Percentiles rank a stretch among this genome's conserved stretches.
Evolutionary conservation across 257 asterid species (phyloP).

Genomic region (Phtheirospermum japonicum): DNA sequence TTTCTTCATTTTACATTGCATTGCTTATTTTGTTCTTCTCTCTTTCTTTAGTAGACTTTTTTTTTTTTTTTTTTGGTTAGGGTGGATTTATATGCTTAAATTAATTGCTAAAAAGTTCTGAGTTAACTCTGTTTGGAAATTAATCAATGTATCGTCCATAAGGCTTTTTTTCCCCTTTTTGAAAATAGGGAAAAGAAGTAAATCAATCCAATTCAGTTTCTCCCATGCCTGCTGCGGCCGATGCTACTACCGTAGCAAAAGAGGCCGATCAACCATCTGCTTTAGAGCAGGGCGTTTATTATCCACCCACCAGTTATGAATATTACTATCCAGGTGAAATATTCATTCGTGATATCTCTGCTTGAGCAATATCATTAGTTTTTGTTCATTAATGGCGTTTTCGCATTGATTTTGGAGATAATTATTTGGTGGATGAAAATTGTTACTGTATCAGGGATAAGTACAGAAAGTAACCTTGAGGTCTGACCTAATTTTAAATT

Average conservation of each 20-base stretch:
- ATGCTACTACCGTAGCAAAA: slow-evolving; percentile 34
- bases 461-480: too few relatives aligned
- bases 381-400: too few relatives aligned
- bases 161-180: background rate
- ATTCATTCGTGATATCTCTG: background rate
- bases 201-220: slow-evolving; percentile 30
- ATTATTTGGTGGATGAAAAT: background rate
- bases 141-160: background rate
- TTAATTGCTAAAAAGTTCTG: background rate
- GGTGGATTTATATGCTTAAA: background rate
- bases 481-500: too few relatives aligned
- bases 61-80: background rate
- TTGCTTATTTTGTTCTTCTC: background rate
- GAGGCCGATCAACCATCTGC: slow-evolving; percentile 36
- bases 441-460: background rate
- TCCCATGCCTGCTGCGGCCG: slow-evolving; percentile 32
- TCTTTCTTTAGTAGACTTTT: background rate
- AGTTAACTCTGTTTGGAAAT: background rate
- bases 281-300: slow-evolving; percentile 46
- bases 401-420: too few relatives aligned
- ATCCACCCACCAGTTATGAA: slow-evolving; percentile 50
- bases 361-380: too few relatives aligned
- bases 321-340: slow-evolving; percentile 60
- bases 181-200: slow-evolving; percentile 48
- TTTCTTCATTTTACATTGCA: background rate